Percentiles rank a stretch among this genome's conserved stretches.
Conservation (phyloP, 148 eudicot genomes). For the Amaranthus palmeri region DNA sequence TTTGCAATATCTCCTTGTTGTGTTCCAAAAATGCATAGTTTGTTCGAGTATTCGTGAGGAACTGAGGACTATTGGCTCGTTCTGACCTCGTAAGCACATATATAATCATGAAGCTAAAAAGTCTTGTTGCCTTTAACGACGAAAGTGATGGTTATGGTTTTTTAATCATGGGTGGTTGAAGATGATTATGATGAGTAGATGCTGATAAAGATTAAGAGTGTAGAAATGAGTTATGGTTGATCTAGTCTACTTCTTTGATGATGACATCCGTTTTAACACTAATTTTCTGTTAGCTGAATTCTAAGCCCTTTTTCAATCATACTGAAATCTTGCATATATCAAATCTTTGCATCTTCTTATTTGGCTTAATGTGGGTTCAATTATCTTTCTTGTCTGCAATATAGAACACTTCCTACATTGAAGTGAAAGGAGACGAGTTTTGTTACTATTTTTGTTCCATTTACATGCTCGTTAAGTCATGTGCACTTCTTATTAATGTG, state of each 20-base stretch:
- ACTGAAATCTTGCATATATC: neutral
- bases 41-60: neutral
- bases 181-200: constrained; percentile 1
- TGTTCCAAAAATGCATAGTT: neutral
- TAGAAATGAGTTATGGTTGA: neutral
- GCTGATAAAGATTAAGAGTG: neutral
- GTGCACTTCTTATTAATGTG: too few species aligned
- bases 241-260: constrained; percentile 4
- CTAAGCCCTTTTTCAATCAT: neutral
- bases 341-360: neutral
- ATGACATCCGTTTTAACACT: neutral
- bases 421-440: neutral
- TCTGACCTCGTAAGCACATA: neutral
- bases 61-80: neutral
- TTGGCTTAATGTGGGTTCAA: neutral
- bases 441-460: neutral
- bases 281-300: neutral
- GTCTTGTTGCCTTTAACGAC: neutral
- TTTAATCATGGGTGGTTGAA: neutral
- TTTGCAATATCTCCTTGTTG: neutral
- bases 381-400: neutral
- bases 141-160: neutral
- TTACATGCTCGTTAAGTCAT: neutral
- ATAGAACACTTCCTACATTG: neutral
- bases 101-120: neutral